Conservation (phyloP, 2,329 filamentous ascomycete genomes). For the Colletotrichum sp. region DNA sequence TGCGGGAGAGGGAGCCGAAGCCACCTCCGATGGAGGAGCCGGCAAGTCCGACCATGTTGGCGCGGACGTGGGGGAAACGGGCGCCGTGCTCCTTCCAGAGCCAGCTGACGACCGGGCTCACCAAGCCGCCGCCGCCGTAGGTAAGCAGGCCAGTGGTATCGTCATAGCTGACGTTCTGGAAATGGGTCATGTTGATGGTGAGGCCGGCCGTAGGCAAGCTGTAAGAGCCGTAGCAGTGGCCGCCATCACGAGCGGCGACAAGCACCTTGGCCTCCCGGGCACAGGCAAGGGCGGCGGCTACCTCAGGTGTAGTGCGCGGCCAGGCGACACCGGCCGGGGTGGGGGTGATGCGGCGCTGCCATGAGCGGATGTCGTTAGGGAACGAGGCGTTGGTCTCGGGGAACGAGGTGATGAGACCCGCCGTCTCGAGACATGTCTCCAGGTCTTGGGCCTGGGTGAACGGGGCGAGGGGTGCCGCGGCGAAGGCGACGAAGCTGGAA, state of each 20-base stretch:
- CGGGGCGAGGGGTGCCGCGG: neutral
- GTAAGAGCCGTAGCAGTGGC: slow-evolving; percentile 20
- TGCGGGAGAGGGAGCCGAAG: slow-evolving; percentile 18
- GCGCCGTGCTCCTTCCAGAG: slow-evolving; percentile 20
- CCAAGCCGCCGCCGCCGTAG: slow-evolving; percentile 15
- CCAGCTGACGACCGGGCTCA: slow-evolving; percentile 18
- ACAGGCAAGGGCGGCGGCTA: slow-evolving; percentile 18
- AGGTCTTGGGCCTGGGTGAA: neutral
- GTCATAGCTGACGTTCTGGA: slow-evolving; percentile 16
- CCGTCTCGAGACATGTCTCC: slow-evolving; percentile 15
- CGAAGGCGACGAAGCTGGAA: neutral
- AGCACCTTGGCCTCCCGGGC: slow-evolving; percentile 18
- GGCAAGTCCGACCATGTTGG: slow-evolving; percentile 15
- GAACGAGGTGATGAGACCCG: slow-evolving; percentile 16
- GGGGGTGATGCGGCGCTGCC: slow-evolving; percentile 19
- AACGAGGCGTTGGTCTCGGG: slow-evolving; percentile 17
- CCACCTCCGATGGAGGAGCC: slow-evolving; percentile 21
- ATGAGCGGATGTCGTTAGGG: slow-evolving; percentile 4
- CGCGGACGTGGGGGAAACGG: slow-evolving; percentile 22
- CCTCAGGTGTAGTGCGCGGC: slow-evolving; percentile 12
- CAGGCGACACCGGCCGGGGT: slow-evolving; percentile 19
- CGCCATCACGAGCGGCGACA: slow-evolving; percentile 16
- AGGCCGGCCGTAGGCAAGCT: slow-evolving; percentile 14
- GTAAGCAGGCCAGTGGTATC: slow-evolving; percentile 8
- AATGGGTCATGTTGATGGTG: slow-evolving; percentile 18